A percentile compares a stretch with the other conserved stretches of the same genome.
phyloP scores from a whole-genome alignment of 1,139 yeast species.

The Candida albicans region DNA sequence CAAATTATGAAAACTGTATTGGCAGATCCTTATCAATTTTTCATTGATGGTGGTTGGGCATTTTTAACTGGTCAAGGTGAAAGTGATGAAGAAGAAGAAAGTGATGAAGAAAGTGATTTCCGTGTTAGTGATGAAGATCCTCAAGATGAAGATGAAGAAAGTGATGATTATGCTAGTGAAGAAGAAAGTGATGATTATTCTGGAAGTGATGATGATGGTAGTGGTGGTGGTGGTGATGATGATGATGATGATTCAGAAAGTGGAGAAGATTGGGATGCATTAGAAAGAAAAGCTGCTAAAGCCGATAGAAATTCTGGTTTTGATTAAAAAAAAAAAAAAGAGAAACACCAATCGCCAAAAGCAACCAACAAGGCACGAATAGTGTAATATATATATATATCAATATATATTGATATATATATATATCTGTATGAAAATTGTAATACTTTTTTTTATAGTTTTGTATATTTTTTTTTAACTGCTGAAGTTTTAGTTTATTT shows the following conservation, averaged over 20 bases:
- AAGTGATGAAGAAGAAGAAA: conserved; percentile 60
- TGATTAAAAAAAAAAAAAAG: conserved; percentile 4
- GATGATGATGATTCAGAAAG: conserved; percentile 32
- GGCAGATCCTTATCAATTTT: conserved; percentile 93
- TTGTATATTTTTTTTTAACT: too few relatives aligned
- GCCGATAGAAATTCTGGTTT: conserved; percentile 28
- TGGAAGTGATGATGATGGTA: conserved; percentile 25
- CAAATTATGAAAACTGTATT: conserved; percentile 92
- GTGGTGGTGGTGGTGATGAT: conserved; percentile 36
- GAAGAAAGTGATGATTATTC: conserved; percentile 50
- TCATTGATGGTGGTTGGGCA: conserved; percentile 94
- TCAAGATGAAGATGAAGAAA: conserved; percentile 68
- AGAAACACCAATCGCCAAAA: not conserved
- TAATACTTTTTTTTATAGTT: not conserved
- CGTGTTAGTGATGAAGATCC: conserved; percentile 68
- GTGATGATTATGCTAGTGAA: conserved; percentile 36
- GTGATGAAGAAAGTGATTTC: conserved; percentile 61
- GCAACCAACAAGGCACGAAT: not conserved
- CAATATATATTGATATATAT: too few relatives aligned
- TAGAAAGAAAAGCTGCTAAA: conserved; percentile 66
- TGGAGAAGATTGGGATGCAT: conserved; percentile 74
- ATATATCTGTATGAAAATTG: too few relatives aligned
- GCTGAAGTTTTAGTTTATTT: too few relatives aligned
- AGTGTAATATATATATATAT: not conserved
- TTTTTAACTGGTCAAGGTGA: conserved; percentile 77